A percentile compares a stretch with the other conserved stretches of the same genome.
These are phyloP conservation scores for Suillus subluteus DNA, from an alignment of 768 basidiomycete species.

Conservation along the genomic window DNA sequence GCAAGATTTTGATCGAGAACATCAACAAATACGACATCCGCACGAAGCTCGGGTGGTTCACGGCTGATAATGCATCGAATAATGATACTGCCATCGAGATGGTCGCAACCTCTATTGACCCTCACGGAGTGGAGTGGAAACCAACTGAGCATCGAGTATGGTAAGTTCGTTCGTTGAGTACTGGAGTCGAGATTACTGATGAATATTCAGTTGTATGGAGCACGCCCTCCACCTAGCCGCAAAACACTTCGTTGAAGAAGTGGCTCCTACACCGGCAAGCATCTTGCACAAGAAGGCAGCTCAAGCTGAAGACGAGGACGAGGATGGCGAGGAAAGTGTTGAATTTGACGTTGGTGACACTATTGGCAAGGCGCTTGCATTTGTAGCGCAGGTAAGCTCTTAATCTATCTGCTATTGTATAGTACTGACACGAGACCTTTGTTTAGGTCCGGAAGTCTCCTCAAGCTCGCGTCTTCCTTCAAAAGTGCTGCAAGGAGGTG, in stretches of 20 bases:
- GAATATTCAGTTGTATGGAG: too few species aligned
- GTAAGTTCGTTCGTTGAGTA: too few species aligned
- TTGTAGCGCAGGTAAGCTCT: background rate
- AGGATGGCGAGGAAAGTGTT: too few species aligned
- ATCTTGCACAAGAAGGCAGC: too few species aligned
- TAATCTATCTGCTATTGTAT: too few species aligned
- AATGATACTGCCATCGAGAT: slow-evolving; percentile 15
- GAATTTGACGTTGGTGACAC: background rate
- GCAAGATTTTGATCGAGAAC: too few species aligned
- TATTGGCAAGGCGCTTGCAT: background rate
- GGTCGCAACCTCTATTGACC: background rate
- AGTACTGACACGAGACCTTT: too few species aligned
- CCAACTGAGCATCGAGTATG: too few species aligned
- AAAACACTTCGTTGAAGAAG: background rate
- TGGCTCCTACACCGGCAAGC: background rate
- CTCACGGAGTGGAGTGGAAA: too few species aligned
- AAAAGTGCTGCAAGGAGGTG: background rate
- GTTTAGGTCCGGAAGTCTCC: background rate
- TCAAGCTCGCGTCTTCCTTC: background rate
- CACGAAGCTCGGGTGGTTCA: slow-evolving; percentile 11
- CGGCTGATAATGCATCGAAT: slow-evolving; percentile 18
- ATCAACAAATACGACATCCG: slow-evolving; percentile 5
- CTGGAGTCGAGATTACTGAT: too few species aligned
- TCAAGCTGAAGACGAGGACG: too few species aligned
- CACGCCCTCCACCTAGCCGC: too few species aligned